Evolutionary conservation across 179 eudicot species (phyloP), one percentile per base, ranked within the genome.

Genomic region (Patellifolia procumbens): DNA sequence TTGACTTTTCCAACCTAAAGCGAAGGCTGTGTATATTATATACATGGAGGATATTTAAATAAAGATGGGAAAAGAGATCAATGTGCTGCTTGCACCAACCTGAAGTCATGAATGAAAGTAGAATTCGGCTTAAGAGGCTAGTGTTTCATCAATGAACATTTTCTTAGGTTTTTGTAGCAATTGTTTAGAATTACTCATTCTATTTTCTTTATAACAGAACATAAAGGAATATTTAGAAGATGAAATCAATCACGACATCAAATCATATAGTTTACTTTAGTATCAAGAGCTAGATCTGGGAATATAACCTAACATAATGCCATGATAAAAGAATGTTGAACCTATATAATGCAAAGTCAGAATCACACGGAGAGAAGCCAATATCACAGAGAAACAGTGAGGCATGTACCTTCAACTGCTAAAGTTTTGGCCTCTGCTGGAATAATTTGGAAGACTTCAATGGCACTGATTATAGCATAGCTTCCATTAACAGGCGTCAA

Each of bases 381-480:
- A n/a, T n/a, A 34, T 74, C 63, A 72, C 43, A 68, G 8, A 39
- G 8, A 39, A 39, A 39, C 9, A 46, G 32, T 43, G 48, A 45
- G 49, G 56, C 53, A 67, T 49, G 49, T 86, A 96, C 99, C 94
- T 91, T 96, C 99, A 65, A 68, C 84, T 37, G 86, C 73, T 74
- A 80, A 72, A 72, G 99, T 96, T 81, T 89, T 89, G 64, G 94
- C 90, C 87, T 93, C 99, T 8, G 96, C 88, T 55, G 74, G 13
- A 66, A 96, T 78, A 68, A 96, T 78, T 80, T 88, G 91, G 78
- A 96, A 87, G 76, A 96, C 87, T 86, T 96, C 99, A 48, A 96
- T 80, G 42, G 96, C 99, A 80, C 68, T 90, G 71, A 96, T 85
- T 77, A 91, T 77, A 51, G 89, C 92, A 79, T 86, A 90, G 75